Evolutionary conservation across 2,329 filamentous ascomycete species (phyloP).

Genomic region (Macrophomina tecta): DNA sequence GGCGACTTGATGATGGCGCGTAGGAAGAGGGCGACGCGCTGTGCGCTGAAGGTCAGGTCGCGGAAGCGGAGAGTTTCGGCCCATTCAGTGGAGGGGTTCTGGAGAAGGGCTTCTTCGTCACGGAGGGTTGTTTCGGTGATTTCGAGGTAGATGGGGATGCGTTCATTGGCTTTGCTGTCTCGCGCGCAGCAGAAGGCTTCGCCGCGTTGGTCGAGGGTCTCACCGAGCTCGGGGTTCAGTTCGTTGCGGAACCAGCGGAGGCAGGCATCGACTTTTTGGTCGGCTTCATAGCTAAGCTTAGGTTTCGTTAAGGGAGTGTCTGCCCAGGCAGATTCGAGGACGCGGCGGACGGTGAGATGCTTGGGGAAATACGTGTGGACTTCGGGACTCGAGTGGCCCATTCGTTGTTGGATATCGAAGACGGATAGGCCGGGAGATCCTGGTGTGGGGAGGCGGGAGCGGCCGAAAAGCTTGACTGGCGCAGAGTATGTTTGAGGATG

Average conservation of each 20-base stretch:
- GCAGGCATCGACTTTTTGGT: slow-evolving; percentile 68
- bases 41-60: slow-evolving; percentile 77
- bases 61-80: slow-evolving; percentile 73
- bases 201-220: slow-evolving; percentile 17
- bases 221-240: slow-evolving; percentile 62
- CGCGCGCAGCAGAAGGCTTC: background rate
- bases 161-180: slow-evolving; percentile 24
- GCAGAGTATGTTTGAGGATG: slow-evolving; percentile 93
- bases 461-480: slow-evolving; percentile 85
- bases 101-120: slow-evolving; percentile 28
- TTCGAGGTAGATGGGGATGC: background rate
- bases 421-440: slow-evolving; percentile 79
- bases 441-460: slow-evolving; percentile 75
- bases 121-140: background rate
- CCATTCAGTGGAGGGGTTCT: slow-evolving; percentile 59
- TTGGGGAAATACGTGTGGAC: slow-evolving; percentile 92
- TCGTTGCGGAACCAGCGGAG: slow-evolving; percentile 81
- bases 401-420: slow-evolving; percentile 87
- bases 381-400: slow-evolving; percentile 93
- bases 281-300: slow-evolving; percentile 63
- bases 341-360: slow-evolving; percentile 71
- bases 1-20: slow-evolving; percentile 53
- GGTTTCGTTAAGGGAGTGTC: slow-evolving; percentile 82
- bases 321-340: slow-evolving; percentile 86
- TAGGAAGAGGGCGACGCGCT: slow-evolving; percentile 84